These are phyloP conservation scores for Kazachstania psychrophila DNA, from an alignment of 805 yeast species.

Conservation along the genomic window DNA sequence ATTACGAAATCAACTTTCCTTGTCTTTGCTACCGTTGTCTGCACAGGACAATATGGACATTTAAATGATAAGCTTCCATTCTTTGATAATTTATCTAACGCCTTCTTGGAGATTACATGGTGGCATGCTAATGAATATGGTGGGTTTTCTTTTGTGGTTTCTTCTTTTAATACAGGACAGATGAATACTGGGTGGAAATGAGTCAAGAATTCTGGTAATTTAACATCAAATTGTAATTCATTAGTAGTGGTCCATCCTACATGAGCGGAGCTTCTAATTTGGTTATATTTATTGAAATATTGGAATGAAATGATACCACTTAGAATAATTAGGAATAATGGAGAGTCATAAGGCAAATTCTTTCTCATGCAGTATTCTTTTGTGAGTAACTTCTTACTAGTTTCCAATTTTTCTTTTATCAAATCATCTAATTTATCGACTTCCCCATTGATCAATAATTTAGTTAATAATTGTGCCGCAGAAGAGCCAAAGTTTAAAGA, in stretches of 20 bases:
- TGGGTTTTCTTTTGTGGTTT: constrained; percentile 52
- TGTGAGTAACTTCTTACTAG: constrained; percentile 31
- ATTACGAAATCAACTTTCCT: constrained; percentile 37
- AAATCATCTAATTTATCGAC: constrained; percentile 17
- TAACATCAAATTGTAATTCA: constrained; percentile 56
- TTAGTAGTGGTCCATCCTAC: constrained; percentile 45
- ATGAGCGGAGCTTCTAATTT: constrained; percentile 24
- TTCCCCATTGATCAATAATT: constrained; percentile 21
- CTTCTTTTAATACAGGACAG: constrained; percentile 63
- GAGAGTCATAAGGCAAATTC: constrained; percentile 45
- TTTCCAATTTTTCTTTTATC: constrained; percentile 16
- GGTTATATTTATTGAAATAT: constrained; percentile 40
- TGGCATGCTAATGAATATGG: constrained; percentile 55
- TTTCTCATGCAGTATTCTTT: constrained; percentile 41
- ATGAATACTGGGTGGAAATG: constrained; percentile 56
- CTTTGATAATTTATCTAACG: constrained; percentile 39
- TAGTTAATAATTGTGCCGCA: constrained; percentile 38
- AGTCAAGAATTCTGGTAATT: constrained; percentile 42
- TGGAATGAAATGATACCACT: constrained; percentile 50
- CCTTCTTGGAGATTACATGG: constrained; percentile 51
- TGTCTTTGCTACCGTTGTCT: constrained; percentile 35
- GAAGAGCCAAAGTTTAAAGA: constrained; percentile 15
- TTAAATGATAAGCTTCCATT: constrained; percentile 42
- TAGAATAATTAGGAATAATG: constrained; percentile 40
- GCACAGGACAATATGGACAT: constrained; percentile 64